These are phyloP conservation scores for Yarrowia osloensis DNA, from an alignment of 805 yeast species.

Conservation along the genomic window DNA sequence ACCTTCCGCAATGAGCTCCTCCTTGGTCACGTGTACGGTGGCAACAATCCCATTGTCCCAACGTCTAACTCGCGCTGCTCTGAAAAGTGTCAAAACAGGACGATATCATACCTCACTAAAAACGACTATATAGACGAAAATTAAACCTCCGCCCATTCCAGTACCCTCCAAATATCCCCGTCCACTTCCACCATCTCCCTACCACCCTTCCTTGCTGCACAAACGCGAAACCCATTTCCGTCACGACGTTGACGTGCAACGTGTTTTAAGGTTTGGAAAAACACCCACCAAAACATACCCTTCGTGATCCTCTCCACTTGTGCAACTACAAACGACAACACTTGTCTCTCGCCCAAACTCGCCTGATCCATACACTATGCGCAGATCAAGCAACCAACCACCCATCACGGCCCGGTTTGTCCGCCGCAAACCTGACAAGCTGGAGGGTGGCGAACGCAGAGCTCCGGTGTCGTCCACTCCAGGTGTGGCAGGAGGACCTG, in stretches of 20 bases:
- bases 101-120: no score
- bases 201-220: no score
- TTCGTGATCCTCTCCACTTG: no score
- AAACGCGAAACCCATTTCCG: constrained; percentile 2
- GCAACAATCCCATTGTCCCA: no score
- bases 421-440: constrained; percentile 5
- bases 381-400: not conserved
- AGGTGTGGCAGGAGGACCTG: not conserved
- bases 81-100: no score
- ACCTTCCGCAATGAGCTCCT: no score
- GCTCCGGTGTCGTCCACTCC: not conserved
- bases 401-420: not conserved
- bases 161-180: no score
- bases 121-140: no score
- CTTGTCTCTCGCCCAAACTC: not conserved
- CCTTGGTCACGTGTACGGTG: no score
- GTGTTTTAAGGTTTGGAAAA: not conserved
- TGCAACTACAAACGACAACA: not conserved
- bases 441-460: not conserved
- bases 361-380: not conserved
- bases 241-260: not conserved
- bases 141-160: no score
- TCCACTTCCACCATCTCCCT: no score
- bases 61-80: no score
- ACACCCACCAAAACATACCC: not conserved